Base-by-base conservation (phyloP, 208 protist species). In the Acanthamoeba castellanii region DNA sequence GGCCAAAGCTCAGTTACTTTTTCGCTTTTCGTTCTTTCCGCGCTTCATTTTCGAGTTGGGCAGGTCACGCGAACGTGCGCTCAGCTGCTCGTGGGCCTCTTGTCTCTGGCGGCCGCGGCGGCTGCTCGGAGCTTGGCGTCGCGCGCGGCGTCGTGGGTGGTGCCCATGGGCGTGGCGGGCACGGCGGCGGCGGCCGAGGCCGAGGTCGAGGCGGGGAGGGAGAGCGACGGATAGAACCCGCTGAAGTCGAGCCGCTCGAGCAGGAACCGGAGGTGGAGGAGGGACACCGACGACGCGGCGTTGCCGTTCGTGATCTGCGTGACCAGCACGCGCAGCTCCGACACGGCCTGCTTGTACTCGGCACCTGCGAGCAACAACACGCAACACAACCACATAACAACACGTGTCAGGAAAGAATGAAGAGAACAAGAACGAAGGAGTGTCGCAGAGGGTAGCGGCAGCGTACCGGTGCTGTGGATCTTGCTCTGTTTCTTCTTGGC, bases 161-260 rank as follows among this genome's bases (percentile, higher is more conserved):
- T 25, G 57, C 22, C 57, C 57, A 64, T 64, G 64, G 64, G 64
- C 64, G 64, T 72, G 64, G 64, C 64, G 64, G 64, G 64, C n/a
- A 72, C 30, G 34, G 37, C 30, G 34, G 37, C 20, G 27, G 42
- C n/a, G 20, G 72, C 72, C 18, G 34, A 42, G 8, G 37, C 30
- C 18, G 72, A 42, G 37, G 27, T 1, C 1, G 72, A 81, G 20
- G 78, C 6, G 20, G 78, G 78, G 52, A 87, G 78, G 8, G 78
- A 87, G 47, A 87, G 78, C 25, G 42, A 45, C 22, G 78, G 47
- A 8, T 87, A 87, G 52, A 87, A 87, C 8, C 50, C 42, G 78
- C 78, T 87, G 22, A 64, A 87, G 78, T 87, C 78, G n/a, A 87
- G 78, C 6, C 78, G 78, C 78, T 87, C 78, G 78, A 87, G 47